Evolutionary conservation across 2,329 filamentous ascomycete genomes (phyloP), one percentile per base, ranked within the genome.

Genomic region (Phaeoacremonium minimum): DNA sequence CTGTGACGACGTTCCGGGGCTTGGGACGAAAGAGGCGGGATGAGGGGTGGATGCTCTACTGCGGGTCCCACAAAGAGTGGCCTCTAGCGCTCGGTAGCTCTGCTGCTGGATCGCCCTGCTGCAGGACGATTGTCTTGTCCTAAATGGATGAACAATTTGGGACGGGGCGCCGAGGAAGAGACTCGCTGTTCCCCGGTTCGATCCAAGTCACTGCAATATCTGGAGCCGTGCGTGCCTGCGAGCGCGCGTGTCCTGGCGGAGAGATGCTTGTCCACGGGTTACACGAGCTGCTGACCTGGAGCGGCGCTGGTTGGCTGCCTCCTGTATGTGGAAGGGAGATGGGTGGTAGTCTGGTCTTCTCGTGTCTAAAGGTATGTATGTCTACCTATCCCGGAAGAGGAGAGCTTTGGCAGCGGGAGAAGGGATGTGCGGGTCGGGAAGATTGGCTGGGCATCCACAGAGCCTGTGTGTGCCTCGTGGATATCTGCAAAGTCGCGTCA

Each of bases 1-100:
- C 65, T 68, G 67, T 67, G 64, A 68, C 37, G 45, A n/a, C n/a
- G n/a, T n/a, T n/a, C n/a, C n/a, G n/a, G n/a, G 45, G 47, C 47
- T 50, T 48, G 48, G 43, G 39, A 49, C 46, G 48, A 43, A 49
- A 43, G 43, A 50, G 42, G 46, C 41, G 44, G 43, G 41, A 41
- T 34, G 45, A 46, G 48, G 43, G 51, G 51, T 51, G 55, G 58
- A 59, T 56, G 60, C 52, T 56, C 51, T 55, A 56, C 53, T 60
- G 57, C 55, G 55, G 55, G 56, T 53, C 60, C 54, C 53, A 48
- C 49, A 40, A 48, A 36, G 46, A 47, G 40, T 50, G 48, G 50
- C 34, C 45, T 46, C 42, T 52, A 50, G 50, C 47, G 50, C 45
- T 45, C 37, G 40, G 41, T 44, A 43, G 36, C 37, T 47, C 37